Conservation (phyloP, 108 stramenopile genomes). For the Nannochloropsis oceanica region DNA sequence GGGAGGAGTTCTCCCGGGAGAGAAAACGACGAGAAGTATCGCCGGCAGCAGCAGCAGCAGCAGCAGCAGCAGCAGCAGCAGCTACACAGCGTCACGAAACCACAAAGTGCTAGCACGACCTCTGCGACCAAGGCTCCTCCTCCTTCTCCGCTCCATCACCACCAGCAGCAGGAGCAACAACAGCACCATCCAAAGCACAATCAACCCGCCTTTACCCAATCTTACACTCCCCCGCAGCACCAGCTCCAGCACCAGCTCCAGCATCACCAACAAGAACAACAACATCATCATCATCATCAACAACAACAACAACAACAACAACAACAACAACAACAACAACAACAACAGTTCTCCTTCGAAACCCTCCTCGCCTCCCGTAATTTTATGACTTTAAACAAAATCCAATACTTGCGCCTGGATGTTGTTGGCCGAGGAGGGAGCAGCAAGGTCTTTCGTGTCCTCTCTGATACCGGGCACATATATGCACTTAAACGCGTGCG, state of each 20-base stretch:
- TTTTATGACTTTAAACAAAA: slow-evolving; percentile 46
- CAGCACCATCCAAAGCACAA: not conserved
- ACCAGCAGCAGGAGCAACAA: not conserved
- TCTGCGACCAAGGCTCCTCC: not conserved
- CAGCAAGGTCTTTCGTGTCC: slow-evolving; percentile 81
- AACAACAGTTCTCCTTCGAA: not conserved
- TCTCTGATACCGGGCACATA: slow-evolving; percentile 56
- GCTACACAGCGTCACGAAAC: too few relatives aligned
- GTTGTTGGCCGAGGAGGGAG: slow-evolving; percentile 90
- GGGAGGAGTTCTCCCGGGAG: not conserved
- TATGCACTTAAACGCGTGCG: slow-evolving; percentile 93
- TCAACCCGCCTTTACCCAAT: not conserved
- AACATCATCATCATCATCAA: not conserved
- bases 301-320: not conserved
- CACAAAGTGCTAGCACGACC: not conserved
- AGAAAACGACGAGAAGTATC: not conserved
- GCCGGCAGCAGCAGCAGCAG: not conserved
- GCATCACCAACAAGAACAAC: not conserved
- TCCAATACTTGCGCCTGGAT: slow-evolving; percentile 69
- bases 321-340: not conserved
- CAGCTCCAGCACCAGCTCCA: not conserved
- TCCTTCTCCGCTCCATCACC: not conserved
- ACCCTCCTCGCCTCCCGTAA: not conserved
- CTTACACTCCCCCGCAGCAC: not conserved
- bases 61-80: not conserved